Evolutionary conservation across 2,329 filamentous ascomycete species (phyloP), one percentile per base, ranked within the genome.

Genomic region (Colletotrichum cordylinicola): DNA sequence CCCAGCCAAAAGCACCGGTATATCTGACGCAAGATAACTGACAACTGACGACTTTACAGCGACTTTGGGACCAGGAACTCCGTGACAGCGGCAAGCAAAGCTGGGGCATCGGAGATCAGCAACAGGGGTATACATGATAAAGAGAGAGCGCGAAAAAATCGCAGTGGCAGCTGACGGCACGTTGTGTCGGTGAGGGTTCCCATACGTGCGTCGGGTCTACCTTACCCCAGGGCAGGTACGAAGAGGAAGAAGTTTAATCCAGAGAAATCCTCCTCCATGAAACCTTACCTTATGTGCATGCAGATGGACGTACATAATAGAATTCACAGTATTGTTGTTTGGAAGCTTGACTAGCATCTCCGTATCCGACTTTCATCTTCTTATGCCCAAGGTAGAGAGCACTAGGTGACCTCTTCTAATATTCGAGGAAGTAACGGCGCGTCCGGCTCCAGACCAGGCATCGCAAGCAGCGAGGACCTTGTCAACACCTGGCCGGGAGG

Each of bases 391-490:
- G n/a, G n/a, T 10, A 43, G 16, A 12, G 43, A 52, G 21, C n/a
- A 52, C 10, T 52, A 21, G n/a, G n/a, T n/a, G 21, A 48, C 43
- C 21, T 21, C 43, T 48, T 48, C 43, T n/a, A n/a, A 12, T 48
- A n/a, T 48, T 48, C 43, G n/a, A 21, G 43, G n/a, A 12, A 52
- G 43, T 55, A 52, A 60, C 70, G 64, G 70, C 58, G 39, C 70
- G 29, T 67, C 69, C 69, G 64, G 64, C 43, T 29, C 73, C 39
- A 65, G 64, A 39, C 39, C 37, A 60, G 68, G 55, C 33, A 18
- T 61, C 39, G 69, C 48, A 73, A 67, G 29, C 62, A 62, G 69
- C 73, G 62, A 56, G 56, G 55, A 67, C 73, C 73, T 56, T 72
- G 73, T 37, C 27, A 55, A 68, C 61, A 72, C 33, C 60, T 67